Conservation (phyloP, 129 eudicot species). For the Escallonia rubra region DNA sequence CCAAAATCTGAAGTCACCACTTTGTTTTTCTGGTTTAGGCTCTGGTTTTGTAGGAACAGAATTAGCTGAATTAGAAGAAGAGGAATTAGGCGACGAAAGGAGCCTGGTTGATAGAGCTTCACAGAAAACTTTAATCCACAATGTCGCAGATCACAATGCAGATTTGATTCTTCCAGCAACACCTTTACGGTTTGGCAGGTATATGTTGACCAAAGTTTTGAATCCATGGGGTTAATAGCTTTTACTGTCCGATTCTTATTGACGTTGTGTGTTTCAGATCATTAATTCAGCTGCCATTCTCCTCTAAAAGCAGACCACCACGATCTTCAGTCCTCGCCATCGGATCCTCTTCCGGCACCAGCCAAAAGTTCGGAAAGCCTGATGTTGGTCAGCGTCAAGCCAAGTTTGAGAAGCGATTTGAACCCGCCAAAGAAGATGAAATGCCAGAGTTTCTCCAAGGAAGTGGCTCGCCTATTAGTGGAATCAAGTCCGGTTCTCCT, state of each 20-base stretch:
- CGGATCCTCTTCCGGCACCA: constrained; percentile 32
- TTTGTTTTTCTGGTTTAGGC: constrained; percentile 10
- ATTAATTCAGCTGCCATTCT: constrained; percentile 33
- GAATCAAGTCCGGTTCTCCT: constrained; percentile 74
- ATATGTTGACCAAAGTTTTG: constrained; percentile 2
- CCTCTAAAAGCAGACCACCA: constrained; percentile 77
- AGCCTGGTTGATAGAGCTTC: constrained; percentile 31
- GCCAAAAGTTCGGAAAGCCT: constrained; percentile 40
- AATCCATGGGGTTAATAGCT: not conserved
- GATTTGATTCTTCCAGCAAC: constrained; percentile 65
- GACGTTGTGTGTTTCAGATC: constrained; percentile 22
- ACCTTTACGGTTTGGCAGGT: constrained; percentile 66
- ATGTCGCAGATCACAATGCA: constrained; percentile 36
- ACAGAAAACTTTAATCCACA: constrained; percentile 25
- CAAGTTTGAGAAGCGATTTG: constrained; percentile 40
- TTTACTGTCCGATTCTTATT: not conserved
- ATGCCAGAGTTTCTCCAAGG: constrained; percentile 70
- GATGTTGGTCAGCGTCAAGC: constrained; percentile 34
- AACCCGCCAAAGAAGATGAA: constrained; percentile 48
- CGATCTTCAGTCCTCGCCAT: constrained; percentile 48
- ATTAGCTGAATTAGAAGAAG: constrained; percentile 64
- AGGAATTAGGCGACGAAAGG: constrained; percentile 37
- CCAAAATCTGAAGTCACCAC: not conserved
- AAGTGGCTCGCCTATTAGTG: constrained; percentile 42
- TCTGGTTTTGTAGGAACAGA: constrained; percentile 31